These are phyloP conservation scores for Glonium stellatum DNA, from an alignment of 495 filamentous ascomycete species.

Conservation along the genomic window DNA sequence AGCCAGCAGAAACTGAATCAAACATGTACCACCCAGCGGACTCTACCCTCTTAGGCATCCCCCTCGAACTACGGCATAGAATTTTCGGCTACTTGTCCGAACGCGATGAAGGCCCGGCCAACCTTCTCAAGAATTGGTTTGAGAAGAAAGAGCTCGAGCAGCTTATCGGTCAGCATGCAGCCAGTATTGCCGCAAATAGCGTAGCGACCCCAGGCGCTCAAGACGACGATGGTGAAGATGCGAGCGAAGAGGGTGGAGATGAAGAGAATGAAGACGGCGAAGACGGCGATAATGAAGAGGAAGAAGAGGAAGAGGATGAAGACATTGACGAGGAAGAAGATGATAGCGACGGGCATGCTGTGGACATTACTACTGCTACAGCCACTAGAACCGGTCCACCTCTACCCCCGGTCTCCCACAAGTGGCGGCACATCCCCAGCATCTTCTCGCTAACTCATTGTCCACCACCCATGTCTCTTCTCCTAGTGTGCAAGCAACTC, in stretches of 20 bases:
- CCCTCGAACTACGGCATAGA: constrained; percentile 21
- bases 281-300: constrained; percentile 5
- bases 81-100: constrained; percentile 16
- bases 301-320: constrained; percentile 12
- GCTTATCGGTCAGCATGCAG: constrained; percentile 1
- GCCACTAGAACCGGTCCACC: neutral
- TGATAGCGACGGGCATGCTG: neutral
- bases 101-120: constrained; percentile 8
- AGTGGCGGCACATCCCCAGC: constrained; percentile 25
- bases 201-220: neutral
- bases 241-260: neutral
- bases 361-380: neutral
- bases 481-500: constrained; percentile 16
- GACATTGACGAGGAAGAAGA: constrained; percentile 1
- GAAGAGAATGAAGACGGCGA: constrained; percentile 4
- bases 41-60: constrained; percentile 11
- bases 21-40: constrained; percentile 5
- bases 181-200: neutral
- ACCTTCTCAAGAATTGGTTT: constrained; percentile 23
- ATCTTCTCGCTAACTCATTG: constrained; percentile 17
- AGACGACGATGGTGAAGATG: neutral
- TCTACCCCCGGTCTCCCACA: constrained; percentile 1
- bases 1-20: neutral
- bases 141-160: constrained; percentile 19
- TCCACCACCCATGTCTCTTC: constrained; percentile 15